A percentile compares a stretch with the other conserved stretches of the same genome.
Conservation (phyloP, 257 asterid genomes). For the Nicotiana noctiflora region DNA sequence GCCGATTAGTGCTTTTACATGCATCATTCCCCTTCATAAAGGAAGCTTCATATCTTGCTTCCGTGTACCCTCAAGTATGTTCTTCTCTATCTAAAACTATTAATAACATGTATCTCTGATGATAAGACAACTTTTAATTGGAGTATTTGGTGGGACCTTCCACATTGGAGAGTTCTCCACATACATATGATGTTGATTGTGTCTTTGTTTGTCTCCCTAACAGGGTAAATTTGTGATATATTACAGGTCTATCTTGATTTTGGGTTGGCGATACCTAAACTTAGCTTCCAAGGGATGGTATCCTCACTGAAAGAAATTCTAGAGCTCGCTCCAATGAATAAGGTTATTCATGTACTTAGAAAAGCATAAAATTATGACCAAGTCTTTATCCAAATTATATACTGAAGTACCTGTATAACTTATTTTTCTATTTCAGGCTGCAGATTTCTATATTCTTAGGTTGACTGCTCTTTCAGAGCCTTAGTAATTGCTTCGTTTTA, state of each 20-base stretch:
- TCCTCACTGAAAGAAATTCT: conserved; percentile 77
- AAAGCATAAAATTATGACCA: background rate
- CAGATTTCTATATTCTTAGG: too few species aligned
- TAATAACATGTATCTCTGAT: too few species aligned
- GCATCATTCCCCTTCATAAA: conserved; percentile 80
- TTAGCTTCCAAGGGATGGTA: conserved; percentile 86
- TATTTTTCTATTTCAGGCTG: too few species aligned
- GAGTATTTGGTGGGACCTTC: too few species aligned
- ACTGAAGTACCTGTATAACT: background rate
- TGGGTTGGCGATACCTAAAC: conserved; percentile 88
- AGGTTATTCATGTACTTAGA: background rate
- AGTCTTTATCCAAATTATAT: background rate
- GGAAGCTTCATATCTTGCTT: conserved; percentile 91
- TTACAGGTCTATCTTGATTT: conserved; percentile 76
- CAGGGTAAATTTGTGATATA: conserved; percentile 5
- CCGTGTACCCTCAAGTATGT: conserved; percentile 73
- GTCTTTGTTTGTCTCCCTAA: background rate
- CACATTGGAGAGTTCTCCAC: background rate
- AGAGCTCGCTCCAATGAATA: conserved; percentile 43
- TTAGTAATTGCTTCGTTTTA: background rate
- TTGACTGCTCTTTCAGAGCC: too few species aligned
- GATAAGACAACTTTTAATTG: too few species aligned
- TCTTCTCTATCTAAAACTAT: background rate
- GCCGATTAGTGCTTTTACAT: conserved; percentile 68
- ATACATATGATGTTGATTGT: conserved; percentile 7